A percentile compares a stretch with the other conserved stretches of the same genome.
Evolutionary conservation across 2,329 filamentous ascomycete genomes (phyloP).

Genomic region (Thyridium curvatum): DNA sequence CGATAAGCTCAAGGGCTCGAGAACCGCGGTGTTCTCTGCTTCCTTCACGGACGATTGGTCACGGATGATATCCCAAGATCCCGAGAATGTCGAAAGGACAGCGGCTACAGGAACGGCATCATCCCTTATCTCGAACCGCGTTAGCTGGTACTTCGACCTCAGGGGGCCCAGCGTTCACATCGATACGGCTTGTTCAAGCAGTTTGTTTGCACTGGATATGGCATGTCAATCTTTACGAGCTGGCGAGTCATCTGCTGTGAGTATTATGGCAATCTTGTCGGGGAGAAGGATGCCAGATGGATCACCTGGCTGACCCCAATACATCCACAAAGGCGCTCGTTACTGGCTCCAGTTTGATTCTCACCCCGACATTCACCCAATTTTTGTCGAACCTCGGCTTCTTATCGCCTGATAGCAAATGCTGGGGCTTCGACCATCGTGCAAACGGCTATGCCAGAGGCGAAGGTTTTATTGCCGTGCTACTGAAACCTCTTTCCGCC

Average conservation of each 20-base stretch:
- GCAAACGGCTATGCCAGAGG: slow-evolving; percentile 40
- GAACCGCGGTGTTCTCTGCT: slow-evolving; percentile 28
- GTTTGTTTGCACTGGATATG: slow-evolving; percentile 17
- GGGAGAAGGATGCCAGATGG: background rate
- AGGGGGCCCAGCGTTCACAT: slow-evolving; percentile 26
- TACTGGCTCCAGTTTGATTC: no score
- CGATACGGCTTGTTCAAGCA: slow-evolving; percentile 31
- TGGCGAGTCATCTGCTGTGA: no score
- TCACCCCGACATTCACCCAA: no score
- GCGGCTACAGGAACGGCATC: slow-evolving; percentile 22
- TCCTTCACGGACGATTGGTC: slow-evolving; percentile 29
- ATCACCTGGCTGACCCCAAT: background rate
- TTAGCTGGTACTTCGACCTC: slow-evolving; percentile 33
- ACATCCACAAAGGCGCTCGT: no score
- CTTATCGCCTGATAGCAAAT: slow-evolving; percentile 14
- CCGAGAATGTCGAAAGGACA: slow-evolving; percentile 23
- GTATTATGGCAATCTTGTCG: no score
- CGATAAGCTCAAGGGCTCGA: slow-evolving; percentile 17
- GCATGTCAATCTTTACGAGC: no score
- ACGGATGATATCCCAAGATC: slow-evolving; percentile 22
- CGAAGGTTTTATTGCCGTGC: slow-evolving; percentile 32
- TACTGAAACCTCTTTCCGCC: slow-evolving; percentile 34
- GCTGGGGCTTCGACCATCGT: slow-evolving; percentile 25
- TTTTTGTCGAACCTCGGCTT: slow-evolving; percentile 8
- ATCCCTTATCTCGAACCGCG: slow-evolving; percentile 29